Percentiles rank a stretch among this genome's conserved stretches.
Evolutionary conservation across 306 rosid genomes (phyloP).

Genomic region (Vigna mungo): DNA sequence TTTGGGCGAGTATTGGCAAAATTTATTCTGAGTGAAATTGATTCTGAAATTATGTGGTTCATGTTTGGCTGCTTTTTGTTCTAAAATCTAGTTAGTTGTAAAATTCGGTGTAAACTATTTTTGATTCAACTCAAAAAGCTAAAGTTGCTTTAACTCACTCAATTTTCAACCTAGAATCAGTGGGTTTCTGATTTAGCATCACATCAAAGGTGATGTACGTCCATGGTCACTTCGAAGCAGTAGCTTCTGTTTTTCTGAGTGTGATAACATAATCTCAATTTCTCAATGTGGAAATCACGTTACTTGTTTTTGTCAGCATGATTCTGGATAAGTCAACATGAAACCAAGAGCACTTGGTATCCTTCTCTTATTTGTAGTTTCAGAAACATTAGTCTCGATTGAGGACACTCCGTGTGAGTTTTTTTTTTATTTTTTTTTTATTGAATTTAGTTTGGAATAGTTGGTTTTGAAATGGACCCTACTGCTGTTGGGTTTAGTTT

Average conservation of each 20-base stretch:
- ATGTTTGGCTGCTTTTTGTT: background rate
- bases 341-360: background rate
- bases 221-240: background rate
- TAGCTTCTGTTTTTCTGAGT: too few relatives aligned
- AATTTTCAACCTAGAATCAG: background rate
- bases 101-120: background rate
- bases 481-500: constrained; percentile 1
- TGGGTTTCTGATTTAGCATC: background rate
- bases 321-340: background rate
- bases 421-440: constrained; percentile 31
- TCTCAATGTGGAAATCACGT: background rate
- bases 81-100: background rate
- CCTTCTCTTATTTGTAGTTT: constrained; percentile 16
- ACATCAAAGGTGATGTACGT: background rate
- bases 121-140: background rate
- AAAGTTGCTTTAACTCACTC: background rate
- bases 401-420: constrained; percentile 3
- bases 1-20: background rate
- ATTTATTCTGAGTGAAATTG: background rate
- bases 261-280: background rate
- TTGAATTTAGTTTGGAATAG: constrained; percentile 31
- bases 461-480: constrained; percentile 29
- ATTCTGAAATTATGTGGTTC: background rate
- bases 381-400: constrained; percentile 4
- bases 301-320: background rate